Conservation (phyloP, 306 rosid species). For the Vigna unguiculata region DNA sequence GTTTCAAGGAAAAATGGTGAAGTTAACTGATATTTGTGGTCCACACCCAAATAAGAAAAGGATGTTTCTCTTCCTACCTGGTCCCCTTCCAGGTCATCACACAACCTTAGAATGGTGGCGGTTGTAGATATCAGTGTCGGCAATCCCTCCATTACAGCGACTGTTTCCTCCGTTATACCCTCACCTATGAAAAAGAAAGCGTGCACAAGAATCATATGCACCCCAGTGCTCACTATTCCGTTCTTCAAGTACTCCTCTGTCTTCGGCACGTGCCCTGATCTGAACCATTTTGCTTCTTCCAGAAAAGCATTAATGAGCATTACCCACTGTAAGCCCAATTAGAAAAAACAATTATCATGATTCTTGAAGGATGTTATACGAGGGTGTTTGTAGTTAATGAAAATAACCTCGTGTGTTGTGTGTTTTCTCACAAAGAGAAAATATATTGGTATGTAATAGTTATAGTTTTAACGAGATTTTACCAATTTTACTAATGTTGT, state of each 20-base stretch:
- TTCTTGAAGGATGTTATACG: neutral
- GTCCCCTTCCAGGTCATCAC: conserved; percentile 55
- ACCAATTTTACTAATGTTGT: conserved; percentile 46
- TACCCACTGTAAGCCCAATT: conserved; percentile 56
- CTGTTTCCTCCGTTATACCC: conserved; percentile 41
- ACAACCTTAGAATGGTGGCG: conserved; percentile 47
- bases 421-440: no score
- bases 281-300: conserved; percentile 65
- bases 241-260: conserved; percentile 59
- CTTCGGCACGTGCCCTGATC: conserved; percentile 50
- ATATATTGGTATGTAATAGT: no score
- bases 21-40: neutral
- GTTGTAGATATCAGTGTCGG: conserved; percentile 35
- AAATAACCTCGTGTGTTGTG: neutral
- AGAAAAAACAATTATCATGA: neutral
- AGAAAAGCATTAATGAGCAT: conserved; percentile 59
- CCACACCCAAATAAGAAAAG: neutral
- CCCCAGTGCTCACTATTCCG: conserved; percentile 60
- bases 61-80: neutral
- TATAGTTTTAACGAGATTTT: neutral
- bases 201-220: conserved; percentile 54
- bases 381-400: no score
- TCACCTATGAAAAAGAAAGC: conserved; percentile 56
- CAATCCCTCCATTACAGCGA: conserved; percentile 41
- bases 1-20: no score